Percentiles rank a stretch among this genome's conserved stretches.
Conservation (phyloP, 2,329 filamentous ascomycete genomes). For the Paecilomyces formosus region DNA sequence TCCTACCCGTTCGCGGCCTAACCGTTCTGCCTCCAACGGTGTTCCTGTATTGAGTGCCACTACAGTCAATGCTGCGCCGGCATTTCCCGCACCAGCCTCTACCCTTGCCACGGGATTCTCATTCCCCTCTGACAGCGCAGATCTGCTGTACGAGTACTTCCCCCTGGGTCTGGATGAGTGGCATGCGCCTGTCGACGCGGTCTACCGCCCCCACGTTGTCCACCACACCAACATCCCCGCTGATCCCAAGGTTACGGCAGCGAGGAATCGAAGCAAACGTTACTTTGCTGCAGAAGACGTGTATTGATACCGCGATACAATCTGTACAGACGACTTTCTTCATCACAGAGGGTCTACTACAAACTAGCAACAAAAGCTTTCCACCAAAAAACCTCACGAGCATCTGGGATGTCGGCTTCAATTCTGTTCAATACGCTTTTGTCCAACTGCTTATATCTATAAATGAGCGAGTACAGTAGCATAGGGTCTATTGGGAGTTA, state of each 20-base stretch:
- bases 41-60: slow-evolving; percentile 24
- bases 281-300: slow-evolving; percentile 61
- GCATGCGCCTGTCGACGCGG: slow-evolving; percentile 82
- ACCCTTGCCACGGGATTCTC: slow-evolving; percentile 51
- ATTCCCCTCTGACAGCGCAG: slow-evolving; percentile 58
- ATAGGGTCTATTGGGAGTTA: neutral
- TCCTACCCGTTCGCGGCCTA: slow-evolving; percentile 21
- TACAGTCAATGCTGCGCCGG: slow-evolving; percentile 19
- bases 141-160: slow-evolving; percentile 91
- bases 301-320: slow-evolving; percentile 16
- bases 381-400: neutral
- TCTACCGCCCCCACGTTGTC: slow-evolving; percentile 87
- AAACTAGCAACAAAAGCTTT: neutral
- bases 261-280: slow-evolving; percentile 59
- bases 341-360: neutral
- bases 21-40: slow-evolving; percentile 16
- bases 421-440: neutral
- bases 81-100: slow-evolving; percentile 10
- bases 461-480: neutral
- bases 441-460: neutral
- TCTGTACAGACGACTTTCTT: neutral
- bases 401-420: neutral
- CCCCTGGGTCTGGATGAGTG: slow-evolving; percentile 84
- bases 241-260: slow-evolving; percentile 62
- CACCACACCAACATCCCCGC: slow-evolving; percentile 71